phyloP scores from a whole-genome alignment of 1,139 yeast species.

The Magnusiomyces magnusii region DNA sequence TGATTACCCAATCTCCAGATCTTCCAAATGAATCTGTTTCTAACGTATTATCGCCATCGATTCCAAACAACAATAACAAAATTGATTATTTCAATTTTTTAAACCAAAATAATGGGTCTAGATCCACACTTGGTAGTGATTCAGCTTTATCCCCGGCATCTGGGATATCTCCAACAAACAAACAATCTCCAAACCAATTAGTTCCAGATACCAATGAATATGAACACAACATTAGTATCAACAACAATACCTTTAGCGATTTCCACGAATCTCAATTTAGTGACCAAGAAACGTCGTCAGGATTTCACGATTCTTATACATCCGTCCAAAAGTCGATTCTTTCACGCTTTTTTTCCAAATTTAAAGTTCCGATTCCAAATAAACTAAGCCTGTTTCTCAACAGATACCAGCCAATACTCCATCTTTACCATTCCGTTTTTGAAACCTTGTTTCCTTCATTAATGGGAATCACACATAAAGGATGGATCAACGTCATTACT shows the following conservation, averaged over 20 bases:
- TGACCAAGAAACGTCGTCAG: background rate
- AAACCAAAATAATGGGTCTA: no score
- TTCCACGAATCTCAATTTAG: background rate
- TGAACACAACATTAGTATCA: background rate
- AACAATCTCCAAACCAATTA: background rate
- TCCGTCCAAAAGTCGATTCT: no score
- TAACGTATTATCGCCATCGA: background rate
- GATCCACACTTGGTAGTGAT: no score
- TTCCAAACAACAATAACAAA: background rate
- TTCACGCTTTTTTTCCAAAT: no score
- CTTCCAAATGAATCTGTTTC: background rate
- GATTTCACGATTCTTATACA: no score
- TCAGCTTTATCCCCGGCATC: no score
- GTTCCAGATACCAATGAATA: no score
- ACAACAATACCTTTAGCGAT: background rate
- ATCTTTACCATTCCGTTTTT: background rate
- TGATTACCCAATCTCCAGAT: conserved; percentile 15
- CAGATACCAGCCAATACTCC: background rate
- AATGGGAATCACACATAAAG: conserved; percentile 20
- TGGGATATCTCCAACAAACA: no score
- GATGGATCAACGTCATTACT: conserved; percentile 25
- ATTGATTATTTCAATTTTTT: background rate
- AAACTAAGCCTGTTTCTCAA: background rate
- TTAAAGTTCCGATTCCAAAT: no score
- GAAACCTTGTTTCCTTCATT: conserved; percentile 27